Base-by-base conservation (phyloP, 305 asterid species). In the Stenogyne calaminthoides region DNA sequence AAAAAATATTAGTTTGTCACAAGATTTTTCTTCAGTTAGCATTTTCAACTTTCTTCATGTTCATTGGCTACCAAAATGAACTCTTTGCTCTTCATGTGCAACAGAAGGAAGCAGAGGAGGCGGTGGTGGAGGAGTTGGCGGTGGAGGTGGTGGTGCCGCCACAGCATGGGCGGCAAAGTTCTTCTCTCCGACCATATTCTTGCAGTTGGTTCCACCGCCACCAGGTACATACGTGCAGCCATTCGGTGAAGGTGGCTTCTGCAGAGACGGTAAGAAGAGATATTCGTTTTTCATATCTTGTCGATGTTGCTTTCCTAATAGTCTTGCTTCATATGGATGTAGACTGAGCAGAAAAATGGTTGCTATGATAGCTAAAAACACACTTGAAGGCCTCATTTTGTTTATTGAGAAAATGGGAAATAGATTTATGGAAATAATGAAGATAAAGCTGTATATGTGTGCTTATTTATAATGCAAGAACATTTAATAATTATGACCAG, bases 221-320 rank as follows among this genome's bases (percentile, higher is more conserved):
- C 83, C 80, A 4, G 80, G 78, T 3, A 76, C 16, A 39, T 56
- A 75, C 2, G 80, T 25, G 63, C 74, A 64, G 32, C 71, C 11
- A 62, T 76, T 78, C 4, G 72, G 79, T 3, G 85, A 46, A 2
- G 83, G 80, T 0, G 83, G 57, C 29, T 63, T 16, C 54, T 51
- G 78, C 27, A 81, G 61, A 11, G 84, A 81, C 18, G 69, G 84
- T 12, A 80, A 59, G 2, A 82, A 25, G 40, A 70, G 80, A 44
- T 66, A 16, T 22, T 49, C 36, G 36, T 3, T 36, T 54, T 27
- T 71, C 44, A 57, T 71, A 76, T 72, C 57, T 65, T 47, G 25
- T 61, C 47, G n/a, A 14, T 76, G 59, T 25, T 61, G 44, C 0
- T 11, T 37, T 1, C 56, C 72, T n/a, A 73, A 49, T 63, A 80